A percentile compares a stretch with the other conserved stretches of the same genome.
Evolutionary conservation across 441 rosid genomes (phyloP).

Genomic region (Theobroma grandiflorum): DNA sequence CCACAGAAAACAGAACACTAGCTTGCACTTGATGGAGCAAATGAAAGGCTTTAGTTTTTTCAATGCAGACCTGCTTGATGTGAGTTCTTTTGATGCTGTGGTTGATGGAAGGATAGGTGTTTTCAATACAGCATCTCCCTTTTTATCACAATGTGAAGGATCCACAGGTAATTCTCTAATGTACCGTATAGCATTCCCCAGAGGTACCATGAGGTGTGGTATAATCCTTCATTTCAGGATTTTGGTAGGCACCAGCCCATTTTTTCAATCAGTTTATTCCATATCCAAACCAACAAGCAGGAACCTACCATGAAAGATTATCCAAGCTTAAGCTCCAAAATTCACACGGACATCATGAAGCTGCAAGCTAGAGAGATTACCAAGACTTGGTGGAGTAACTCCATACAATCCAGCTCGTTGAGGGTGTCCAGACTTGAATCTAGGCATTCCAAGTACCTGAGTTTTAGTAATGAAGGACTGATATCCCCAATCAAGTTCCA

Average conservation of each 20-base stretch:
- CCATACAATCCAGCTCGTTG: constrained; percentile 37
- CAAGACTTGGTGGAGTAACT: constrained; percentile 36
- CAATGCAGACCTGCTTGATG: background rate
- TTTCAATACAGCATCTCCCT: too few relatives aligned
- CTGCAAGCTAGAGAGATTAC: constrained; percentile 42
- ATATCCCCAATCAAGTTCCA: constrained; percentile 44
- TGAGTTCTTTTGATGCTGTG: background rate
- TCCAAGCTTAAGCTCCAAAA: constrained; percentile 23
- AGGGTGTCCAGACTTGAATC: constrained; percentile 45
- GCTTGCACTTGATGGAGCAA: background rate
- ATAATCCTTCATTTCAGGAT: background rate
- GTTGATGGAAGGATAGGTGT: too few relatives aligned
- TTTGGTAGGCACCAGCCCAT: background rate
- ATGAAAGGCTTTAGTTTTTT: background rate
- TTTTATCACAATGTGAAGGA: background rate
- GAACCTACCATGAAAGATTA: constrained; percentile 32
- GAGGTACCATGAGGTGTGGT: background rate
- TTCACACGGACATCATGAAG: constrained; percentile 38
- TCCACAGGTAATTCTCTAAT: background rate
- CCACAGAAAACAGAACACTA: background rate
- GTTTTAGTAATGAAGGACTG: constrained; percentile 40
- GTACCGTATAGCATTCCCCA: background rate
- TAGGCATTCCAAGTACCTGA: constrained; percentile 36
- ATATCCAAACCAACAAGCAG: constrained; percentile 17
- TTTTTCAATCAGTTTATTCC: constrained; percentile 22